phyloP scores from a whole-genome alignment of 1,284 basidiomycete species.

The Tremellales sp. region DNA sequence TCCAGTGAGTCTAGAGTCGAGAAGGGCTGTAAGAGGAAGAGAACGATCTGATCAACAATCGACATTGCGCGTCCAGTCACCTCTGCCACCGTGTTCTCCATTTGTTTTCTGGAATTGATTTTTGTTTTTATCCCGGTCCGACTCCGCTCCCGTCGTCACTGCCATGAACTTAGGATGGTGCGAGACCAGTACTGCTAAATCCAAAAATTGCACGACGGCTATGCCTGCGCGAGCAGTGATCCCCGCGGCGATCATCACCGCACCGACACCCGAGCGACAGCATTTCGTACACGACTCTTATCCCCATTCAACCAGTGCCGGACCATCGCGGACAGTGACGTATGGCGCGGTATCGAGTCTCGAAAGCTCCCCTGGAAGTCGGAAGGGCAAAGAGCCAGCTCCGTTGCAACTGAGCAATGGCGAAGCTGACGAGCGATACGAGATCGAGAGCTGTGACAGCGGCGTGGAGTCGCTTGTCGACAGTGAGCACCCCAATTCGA shows the following conservation, averaged over 20 bases:
- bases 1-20: too few relatives aligned
- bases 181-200: too few relatives aligned
- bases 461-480: constrained; percentile 3
- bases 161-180: too few relatives aligned
- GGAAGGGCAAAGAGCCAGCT: constrained; percentile 8
- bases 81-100: too few relatives aligned
- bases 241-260: neutral
- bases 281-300: constrained; percentile 5
- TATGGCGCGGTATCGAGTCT: neutral
- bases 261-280: neutral
- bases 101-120: too few relatives aligned
- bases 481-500: constrained; percentile 5
- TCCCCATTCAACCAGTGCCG: constrained; percentile 1
- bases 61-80: too few relatives aligned
- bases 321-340: too few relatives aligned
- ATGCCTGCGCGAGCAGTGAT: neutral
- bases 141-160: too few relatives aligned
- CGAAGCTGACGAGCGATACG: constrained; percentile 3
- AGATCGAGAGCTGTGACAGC: constrained; percentile 4
- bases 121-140: too few relatives aligned
- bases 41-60: too few relatives aligned
- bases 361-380: constrained; percentile 1
- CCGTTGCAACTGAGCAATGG: neutral
- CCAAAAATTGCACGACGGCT: too few relatives aligned
- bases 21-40: too few relatives aligned